phyloP scores from a whole-genome alignment of 345 rosid species.

The Viola odorata region DNA sequence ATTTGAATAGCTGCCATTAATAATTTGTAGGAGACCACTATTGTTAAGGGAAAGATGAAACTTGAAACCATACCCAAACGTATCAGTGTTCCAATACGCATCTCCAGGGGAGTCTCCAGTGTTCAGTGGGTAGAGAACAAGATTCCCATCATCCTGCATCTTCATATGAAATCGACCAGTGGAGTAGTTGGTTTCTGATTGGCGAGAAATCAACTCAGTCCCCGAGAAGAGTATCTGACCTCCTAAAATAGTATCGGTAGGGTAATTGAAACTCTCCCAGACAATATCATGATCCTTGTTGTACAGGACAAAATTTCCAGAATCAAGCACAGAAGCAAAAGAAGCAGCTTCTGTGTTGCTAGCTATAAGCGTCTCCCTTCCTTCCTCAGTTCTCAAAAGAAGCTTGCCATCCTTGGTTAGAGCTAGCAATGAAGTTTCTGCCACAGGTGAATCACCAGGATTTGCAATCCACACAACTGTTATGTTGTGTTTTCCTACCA shows the following conservation, averaged over 20 bases:
- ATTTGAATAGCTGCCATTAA: too few species aligned
- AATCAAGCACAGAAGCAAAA: background rate
- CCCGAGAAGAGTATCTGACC: background rate
- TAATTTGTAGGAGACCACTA: too few species aligned
- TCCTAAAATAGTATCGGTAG: constrained; percentile 13
- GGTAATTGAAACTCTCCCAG: constrained; percentile 6
- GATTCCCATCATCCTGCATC: background rate
- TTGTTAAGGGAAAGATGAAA: too few species aligned
- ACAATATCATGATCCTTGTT: background rate
- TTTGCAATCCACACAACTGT: background rate
- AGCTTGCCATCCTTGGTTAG: background rate
- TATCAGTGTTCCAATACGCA: background rate
- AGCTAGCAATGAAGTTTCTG: background rate
- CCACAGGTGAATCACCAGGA: background rate
- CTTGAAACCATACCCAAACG: too few species aligned
- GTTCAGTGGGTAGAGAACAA: constrained; percentile 1
- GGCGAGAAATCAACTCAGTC: background rate
- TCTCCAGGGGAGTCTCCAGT: background rate
- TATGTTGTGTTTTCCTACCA: background rate
- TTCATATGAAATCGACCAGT: background rate
- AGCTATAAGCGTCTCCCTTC: background rate
- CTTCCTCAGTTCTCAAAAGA: background rate
- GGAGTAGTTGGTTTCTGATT: background rate
- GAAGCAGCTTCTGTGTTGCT: background rate
- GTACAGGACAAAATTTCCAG: constrained; percentile 8